phyloP scores from a whole-genome alignment of 2,329 filamentous ascomycete species.

The Ophiostoma novo-ulmi region DNA sequence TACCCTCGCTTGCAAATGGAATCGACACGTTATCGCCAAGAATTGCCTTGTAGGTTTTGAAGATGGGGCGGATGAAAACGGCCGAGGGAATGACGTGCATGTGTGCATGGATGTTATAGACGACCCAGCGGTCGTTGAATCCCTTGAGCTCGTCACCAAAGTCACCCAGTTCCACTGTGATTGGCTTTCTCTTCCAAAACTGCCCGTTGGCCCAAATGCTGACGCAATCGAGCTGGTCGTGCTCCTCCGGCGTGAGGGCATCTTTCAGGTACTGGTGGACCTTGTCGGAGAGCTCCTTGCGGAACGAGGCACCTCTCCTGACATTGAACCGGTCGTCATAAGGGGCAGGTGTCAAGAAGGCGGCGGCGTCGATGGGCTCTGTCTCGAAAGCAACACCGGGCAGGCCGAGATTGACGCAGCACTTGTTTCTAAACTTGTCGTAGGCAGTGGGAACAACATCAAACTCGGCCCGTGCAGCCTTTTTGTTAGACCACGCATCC shows the following conservation, averaged over 20 bases:
- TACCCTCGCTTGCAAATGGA: background rate
- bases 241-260: background rate
- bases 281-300: background rate
- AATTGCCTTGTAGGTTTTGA: background rate
- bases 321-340: background rate
- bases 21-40: background rate
- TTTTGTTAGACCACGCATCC: background rate
- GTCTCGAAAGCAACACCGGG: background rate
- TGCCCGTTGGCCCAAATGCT: constrained; percentile 14
- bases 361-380: background rate
- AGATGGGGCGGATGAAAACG: constrained; percentile 13
- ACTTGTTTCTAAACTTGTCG: background rate
- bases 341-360: background rate
- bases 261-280: background rate
- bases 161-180: background rate
- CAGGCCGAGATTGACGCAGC: background rate
- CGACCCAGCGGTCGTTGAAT: background rate
- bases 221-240: background rate
- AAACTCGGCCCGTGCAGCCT: background rate
- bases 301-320: background rate
- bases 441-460: background rate
- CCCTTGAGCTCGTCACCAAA: background rate
- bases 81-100: constrained; percentile 8
- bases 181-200: constrained; percentile 3
- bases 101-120: background rate